A percentile compares a stretch with the other conserved stretches of the same genome.
phyloP scores from a whole-genome alignment of 352 stramenopile genomes.

The Pythium dissimile region DNA sequence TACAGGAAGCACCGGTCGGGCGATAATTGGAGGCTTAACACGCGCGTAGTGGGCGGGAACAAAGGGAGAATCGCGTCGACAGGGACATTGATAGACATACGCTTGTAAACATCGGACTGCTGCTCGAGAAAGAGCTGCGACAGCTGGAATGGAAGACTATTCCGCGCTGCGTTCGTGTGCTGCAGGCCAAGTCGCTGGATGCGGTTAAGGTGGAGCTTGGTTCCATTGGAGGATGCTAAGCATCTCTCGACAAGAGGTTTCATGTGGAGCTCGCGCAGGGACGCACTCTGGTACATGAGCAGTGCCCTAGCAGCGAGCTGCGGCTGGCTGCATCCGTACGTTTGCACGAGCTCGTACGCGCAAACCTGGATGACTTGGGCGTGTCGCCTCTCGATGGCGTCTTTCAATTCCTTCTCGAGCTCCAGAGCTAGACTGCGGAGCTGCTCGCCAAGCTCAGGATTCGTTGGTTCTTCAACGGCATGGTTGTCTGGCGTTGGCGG shows the following conservation, averaged over 20 bases:
- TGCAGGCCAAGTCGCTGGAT: constrained; percentile 29
- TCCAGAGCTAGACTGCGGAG: neutral
- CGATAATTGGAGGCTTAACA: constrained; percentile 68
- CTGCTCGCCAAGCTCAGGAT: neutral
- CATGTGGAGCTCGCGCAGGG: constrained; percentile 33
- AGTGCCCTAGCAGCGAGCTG: constrained; percentile 51
- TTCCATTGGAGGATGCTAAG: constrained; percentile 31
- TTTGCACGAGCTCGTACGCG: constrained; percentile 58
- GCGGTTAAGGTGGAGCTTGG: constrained; percentile 48
- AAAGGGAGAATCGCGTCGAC: constrained; percentile 39
- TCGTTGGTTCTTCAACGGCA: neutral
- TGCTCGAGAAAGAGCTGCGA: constrained; percentile 63
- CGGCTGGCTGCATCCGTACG: constrained; percentile 41
- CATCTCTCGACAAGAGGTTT: constrained; percentile 33
- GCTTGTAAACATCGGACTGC: constrained; percentile 60
- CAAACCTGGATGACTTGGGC: constrained; percentile 31
- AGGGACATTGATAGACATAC: constrained; percentile 39
- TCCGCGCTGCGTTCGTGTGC: constrained; percentile 37
- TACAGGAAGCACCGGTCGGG: constrained; percentile 67
- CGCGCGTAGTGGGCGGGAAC: constrained; percentile 33
- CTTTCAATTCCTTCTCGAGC: constrained; percentile 10
- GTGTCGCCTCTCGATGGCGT: constrained; percentile 46
- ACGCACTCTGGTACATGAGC: constrained; percentile 58
- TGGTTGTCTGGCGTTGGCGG: neutral
- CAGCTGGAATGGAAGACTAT: constrained; percentile 64